A percentile compares a stretch with the other conserved stretches of the same genome.
Evolutionary conservation across 768 basidiomycete species (phyloP).

Genomic region (Roridomyces roridus): DNA sequence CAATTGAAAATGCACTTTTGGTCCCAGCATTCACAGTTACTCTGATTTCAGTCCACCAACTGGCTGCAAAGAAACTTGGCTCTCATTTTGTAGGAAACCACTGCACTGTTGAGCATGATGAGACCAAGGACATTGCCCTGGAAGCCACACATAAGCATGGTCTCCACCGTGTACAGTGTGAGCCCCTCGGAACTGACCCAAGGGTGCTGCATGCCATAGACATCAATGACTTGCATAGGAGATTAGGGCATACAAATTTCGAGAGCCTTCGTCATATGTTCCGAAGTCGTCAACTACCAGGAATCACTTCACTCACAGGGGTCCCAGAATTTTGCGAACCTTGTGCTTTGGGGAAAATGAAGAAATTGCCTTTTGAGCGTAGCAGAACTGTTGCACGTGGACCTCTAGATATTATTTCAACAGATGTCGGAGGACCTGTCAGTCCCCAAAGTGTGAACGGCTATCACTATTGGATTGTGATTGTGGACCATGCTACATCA

Average conservation of each 20-base stretch:
- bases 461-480: constrained; percentile 17
- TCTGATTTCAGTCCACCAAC: constrained; percentile 14
- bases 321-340: constrained; percentile 24
- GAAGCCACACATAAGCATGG: constrained; percentile 3
- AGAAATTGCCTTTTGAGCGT: constrained; percentile 17
- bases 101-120: constrained; percentile 1
- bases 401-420: constrained; percentile 19
- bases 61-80: constrained; percentile 1
- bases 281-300: constrained; percentile 8
- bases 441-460: constrained; percentile 9
- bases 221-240: constrained; percentile 24
- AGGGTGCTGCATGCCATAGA: constrained; percentile 8
- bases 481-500: constrained; percentile 19
- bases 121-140: background rate
- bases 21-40: constrained; percentile 18
- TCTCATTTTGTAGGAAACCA: constrained; percentile 3
- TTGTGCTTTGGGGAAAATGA: constrained; percentile 24
- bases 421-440: constrained; percentile 26
- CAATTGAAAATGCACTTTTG: background rate
- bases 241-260: constrained; percentile 15
- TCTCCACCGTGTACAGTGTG: constrained; percentile 11
- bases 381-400: background rate
- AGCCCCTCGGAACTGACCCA: background rate
- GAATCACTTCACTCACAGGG: constrained; percentile 14
- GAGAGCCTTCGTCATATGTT: constrained; percentile 17